Conservation (phyloP, 129 eudicot genomes). For the Flaveria trinervia region DNA sequence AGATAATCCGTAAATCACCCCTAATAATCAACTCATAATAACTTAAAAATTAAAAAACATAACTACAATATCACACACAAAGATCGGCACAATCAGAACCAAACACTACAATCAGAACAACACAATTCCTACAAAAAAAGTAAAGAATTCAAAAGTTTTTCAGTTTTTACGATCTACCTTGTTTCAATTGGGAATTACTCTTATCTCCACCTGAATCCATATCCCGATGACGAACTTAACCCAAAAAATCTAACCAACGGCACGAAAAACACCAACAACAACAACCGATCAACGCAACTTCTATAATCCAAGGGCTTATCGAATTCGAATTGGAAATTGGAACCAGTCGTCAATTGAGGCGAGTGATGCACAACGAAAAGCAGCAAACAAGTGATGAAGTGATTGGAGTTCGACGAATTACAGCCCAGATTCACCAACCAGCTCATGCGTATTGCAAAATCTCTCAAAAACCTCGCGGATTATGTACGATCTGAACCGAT, state of each 20-base stretch:
- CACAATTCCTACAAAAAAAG: neutral
- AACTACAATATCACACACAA: neutral
- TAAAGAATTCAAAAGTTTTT: neutral
- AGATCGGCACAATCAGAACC: neutral
- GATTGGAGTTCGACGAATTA: slow-evolving; percentile 57
- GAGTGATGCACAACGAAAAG: slow-evolving; percentile 50
- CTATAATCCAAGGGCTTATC: slow-evolving; percentile 45
- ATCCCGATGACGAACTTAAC: slow-evolving; percentile 13
- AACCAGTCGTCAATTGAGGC: slow-evolving; percentile 41
- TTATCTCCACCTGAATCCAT: slow-evolving; percentile 59
- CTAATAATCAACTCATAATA: neutral
- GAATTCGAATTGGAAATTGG: slow-evolving; percentile 39
- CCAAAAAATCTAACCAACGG: slow-evolving; percentile 22
- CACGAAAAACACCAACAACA: slow-evolving; percentile 17
- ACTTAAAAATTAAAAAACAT: slow-evolving; percentile 15
- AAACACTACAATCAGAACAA: neutral
- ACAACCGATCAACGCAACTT: slow-evolving; percentile 17
- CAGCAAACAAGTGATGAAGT: slow-evolving; percentile 57
- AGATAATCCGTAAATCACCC: neutral
- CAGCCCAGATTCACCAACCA: slow-evolving; percentile 66
- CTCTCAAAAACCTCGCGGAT: slow-evolving; percentile 24
- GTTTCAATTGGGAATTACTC: slow-evolving; percentile 67
- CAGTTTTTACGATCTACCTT: slow-evolving; percentile 40
- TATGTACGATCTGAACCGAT: slow-evolving; percentile 26
- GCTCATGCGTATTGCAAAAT: slow-evolving; percentile 74